phyloP scores from a whole-genome alignment of 1,284 basidiomycete species.

The Ustilago esculenta region DNA sequence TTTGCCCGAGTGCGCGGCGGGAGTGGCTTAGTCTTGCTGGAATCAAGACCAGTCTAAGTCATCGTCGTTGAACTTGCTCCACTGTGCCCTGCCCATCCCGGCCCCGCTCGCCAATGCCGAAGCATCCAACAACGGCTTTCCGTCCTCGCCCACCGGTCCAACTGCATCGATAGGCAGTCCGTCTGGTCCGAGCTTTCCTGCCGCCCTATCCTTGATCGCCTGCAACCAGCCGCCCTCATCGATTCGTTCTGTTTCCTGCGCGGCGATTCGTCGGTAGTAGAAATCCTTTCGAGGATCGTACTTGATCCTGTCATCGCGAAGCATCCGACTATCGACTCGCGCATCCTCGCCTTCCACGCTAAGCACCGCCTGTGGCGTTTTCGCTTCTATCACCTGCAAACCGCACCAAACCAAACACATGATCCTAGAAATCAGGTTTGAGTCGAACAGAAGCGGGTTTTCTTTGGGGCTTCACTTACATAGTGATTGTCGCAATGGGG shows the following conservation, averaged over 20 bases:
- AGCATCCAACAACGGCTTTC: slow-evolving; percentile 28
- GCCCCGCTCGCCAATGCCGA: slow-evolving; percentile 8
- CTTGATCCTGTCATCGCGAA: slow-evolving; percentile 77
- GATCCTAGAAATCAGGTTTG: too few species aligned
- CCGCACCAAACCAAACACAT: not conserved
- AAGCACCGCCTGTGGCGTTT: slow-evolving; percentile 84
- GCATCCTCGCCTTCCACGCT: slow-evolving; percentile 90
- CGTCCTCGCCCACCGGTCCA: slow-evolving; percentile 23
- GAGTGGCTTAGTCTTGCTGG: too few species aligned
- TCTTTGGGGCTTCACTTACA: too few species aligned
- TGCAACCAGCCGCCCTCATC: slow-evolving; percentile 61
- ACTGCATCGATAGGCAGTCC: slow-evolving; percentile 31
- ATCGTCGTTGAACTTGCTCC: slow-evolving; percentile 54
- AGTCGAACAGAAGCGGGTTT: too few species aligned
- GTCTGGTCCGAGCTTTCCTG: slow-evolving; percentile 39
- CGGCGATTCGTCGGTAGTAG: slow-evolving; percentile 66
- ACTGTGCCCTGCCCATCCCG: not conserved
- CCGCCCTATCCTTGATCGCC: slow-evolving; percentile 50
- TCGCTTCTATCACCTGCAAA: slow-evolving; percentile 86
- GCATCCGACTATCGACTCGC: slow-evolving; percentile 81
- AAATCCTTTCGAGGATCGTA: slow-evolving; percentile 71
- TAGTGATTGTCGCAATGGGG: slow-evolving; percentile 98
- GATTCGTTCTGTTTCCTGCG: slow-evolving; percentile 51
- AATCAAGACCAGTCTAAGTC: slow-evolving; percentile 60
- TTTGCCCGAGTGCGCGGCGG: too few species aligned